Conservation (phyloP, 2,329 filamentous ascomycete species). For the Claviceps arundinis region DNA sequence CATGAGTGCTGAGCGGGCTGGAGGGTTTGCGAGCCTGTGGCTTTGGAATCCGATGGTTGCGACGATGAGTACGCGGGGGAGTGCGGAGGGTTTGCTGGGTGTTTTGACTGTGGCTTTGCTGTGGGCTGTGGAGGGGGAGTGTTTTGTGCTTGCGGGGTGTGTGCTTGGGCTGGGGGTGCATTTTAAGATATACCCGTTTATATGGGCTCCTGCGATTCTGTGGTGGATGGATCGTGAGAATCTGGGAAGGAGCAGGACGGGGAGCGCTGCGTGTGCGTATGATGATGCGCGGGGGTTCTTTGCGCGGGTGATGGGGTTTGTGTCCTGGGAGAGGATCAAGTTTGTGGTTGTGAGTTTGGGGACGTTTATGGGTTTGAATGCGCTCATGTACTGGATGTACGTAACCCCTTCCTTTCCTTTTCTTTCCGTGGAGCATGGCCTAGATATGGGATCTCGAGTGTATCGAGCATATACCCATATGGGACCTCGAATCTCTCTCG, state of each 20-base stretch:
- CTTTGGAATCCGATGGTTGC: conserved; percentile 96
- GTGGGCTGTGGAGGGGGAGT: conserved; percentile 60
- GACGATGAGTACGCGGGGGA: conserved; percentile 87
- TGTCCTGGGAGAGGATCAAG: conserved; percentile 40
- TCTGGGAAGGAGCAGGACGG: conserved; percentile 15
- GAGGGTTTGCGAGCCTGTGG: conserved; percentile 79
- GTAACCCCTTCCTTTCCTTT: background rate
- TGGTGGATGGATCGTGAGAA: conserved; percentile 62
- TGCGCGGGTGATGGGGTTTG: conserved; percentile 24
- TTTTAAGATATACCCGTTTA: conserved; percentile 98
- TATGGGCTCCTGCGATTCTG: conserved; percentile 72
- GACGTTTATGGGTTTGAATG: conserved; percentile 63
- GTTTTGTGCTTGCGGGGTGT: conserved; percentile 53
- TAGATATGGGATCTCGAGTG: conserved; percentile 4
- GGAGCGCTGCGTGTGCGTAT: background rate
- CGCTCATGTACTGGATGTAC: conserved; percentile 63
- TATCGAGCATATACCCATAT: background rate
- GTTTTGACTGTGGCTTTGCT: conserved; percentile 72
- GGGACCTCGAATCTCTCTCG: conserved; percentile 5
- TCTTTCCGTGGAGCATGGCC: background rate
- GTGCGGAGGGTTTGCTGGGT: conserved; percentile 79
- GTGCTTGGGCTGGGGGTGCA: conserved; percentile 78
- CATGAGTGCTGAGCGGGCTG: conserved; percentile 41
- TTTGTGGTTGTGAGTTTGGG: conserved; percentile 52
- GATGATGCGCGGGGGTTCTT: background rate